These are phyloP conservation scores for Knoxdaviesia capensis DNA, from an alignment of 2,329 filamentous ascomycete genomes.

Conservation along the genomic window DNA sequence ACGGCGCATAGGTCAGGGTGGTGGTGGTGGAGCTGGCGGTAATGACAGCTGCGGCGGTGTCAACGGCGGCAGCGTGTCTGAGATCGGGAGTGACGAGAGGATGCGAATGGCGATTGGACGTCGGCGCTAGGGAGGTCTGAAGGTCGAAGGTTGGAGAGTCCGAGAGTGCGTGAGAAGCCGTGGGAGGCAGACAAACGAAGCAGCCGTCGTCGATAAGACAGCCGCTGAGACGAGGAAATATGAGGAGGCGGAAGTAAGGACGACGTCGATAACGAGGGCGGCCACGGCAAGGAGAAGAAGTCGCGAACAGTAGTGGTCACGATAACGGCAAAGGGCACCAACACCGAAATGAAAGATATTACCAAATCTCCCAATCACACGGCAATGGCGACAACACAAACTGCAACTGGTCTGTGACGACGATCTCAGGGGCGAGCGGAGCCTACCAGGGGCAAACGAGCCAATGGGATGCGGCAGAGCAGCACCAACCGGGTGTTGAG, in stretches of 20 bases:
- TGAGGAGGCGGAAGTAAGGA: constrained; percentile 1
- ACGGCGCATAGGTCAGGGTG: neutral
- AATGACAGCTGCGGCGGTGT: constrained; percentile 2
- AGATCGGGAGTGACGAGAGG: too few relatives aligned
- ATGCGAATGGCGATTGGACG: neutral
- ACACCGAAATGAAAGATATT: neutral
- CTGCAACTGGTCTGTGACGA: too few relatives aligned
- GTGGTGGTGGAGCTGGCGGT: neutral
- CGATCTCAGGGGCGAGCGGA: too few relatives aligned
- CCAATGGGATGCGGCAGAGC: too few relatives aligned
- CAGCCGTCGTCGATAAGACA: constrained; percentile 23
- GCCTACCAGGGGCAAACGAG: too few relatives aligned
- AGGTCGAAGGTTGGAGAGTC: neutral
- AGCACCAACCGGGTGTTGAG: too few relatives aligned
- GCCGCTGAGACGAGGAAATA: constrained; percentile 10
- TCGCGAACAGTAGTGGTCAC: constrained; percentile 5
- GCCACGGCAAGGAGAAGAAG: neutral
- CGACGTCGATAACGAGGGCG: constrained; percentile 1
- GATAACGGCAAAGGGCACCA: constrained; percentile 4
- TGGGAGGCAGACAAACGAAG: constrained; percentile 20
- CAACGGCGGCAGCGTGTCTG: constrained; percentile 1
- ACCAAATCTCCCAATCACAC: too few relatives aligned
- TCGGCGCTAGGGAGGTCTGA: constrained; percentile 4
- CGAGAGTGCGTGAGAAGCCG: constrained; percentile 22
- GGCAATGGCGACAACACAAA: too few relatives aligned